A percentile compares a stretch with the other conserved stretches of the same genome.
Evolutionary conservation across 164 flowering plant species (phyloP).

Genomic region (Magnolia kwangsiensis): DNA sequence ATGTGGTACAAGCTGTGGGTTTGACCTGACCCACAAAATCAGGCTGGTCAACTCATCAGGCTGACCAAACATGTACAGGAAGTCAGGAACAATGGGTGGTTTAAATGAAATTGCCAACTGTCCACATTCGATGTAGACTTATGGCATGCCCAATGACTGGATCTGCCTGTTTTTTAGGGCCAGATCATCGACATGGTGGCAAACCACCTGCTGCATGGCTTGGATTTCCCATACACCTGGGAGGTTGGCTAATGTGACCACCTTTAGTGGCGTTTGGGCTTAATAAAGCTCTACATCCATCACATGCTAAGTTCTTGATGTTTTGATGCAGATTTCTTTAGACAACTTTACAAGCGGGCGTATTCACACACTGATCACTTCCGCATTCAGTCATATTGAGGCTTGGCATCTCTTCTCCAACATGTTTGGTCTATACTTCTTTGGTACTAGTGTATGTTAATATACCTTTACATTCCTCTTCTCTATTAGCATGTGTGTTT

Average conservation of each 20-base stretch:
- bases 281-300: neutral
- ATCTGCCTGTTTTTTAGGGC: too few relatives aligned
- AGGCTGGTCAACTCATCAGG: too few relatives aligned
- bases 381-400: constrained; percentile 82
- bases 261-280: too few relatives aligned
- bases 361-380: constrained; percentile 76
- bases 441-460: constrained; percentile 58
- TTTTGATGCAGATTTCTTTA: constrained; percentile 57
- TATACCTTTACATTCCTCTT: constrained; percentile 10
- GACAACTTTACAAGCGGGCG: constrained; percentile 73
- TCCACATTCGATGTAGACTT: too few relatives aligned
- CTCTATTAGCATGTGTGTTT: neutral
- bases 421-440: constrained; percentile 94
- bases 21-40: neutral
- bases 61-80: too few relatives aligned
- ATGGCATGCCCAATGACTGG: too few relatives aligned
- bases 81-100: too few relatives aligned
- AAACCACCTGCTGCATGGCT: too few relatives aligned
- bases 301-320: neutral
- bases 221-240: too few relatives aligned
- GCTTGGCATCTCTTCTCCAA: constrained; percentile 59
- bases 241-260: too few relatives aligned
- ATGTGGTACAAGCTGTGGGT: neutral
- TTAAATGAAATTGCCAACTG: too few relatives aligned
- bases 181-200: too few relatives aligned